Conservation (phyloP, 306 rosid genomes). For the Canavalia gladiata region DNA sequence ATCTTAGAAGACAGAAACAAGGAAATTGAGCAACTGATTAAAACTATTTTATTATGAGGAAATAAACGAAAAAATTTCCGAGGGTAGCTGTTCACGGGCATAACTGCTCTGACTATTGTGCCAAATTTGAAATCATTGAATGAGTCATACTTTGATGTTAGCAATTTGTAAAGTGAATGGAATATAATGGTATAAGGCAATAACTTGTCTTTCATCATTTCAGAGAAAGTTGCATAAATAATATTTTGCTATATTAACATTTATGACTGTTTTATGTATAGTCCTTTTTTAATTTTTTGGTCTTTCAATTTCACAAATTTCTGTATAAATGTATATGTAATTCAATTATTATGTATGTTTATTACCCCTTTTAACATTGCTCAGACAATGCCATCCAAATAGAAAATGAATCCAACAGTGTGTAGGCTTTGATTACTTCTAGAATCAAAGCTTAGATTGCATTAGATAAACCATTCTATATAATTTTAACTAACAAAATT, state of each 20-base stretch:
- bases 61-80: not conserved
- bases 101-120: conserved; percentile 26
- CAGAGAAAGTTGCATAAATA: not conserved
- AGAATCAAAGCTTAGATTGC: no score
- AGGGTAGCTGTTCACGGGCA: conserved; percentile 7
- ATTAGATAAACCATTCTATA: no score
- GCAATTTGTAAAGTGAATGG: conserved; percentile 15
- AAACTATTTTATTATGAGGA: not conserved
- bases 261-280: not conserved
- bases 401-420: no score
- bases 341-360: not conserved
- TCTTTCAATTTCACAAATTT: no score
- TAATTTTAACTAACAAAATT: no score
- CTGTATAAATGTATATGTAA: not conserved
- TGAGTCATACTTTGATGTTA: conserved; percentile 5
- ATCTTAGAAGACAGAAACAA: conserved; percentile 23
- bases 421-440: no score
- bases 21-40: not conserved
- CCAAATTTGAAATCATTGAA: conserved; percentile 39
- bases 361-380: not conserved
- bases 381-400: no score
- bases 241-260: not conserved
- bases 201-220: not conserved
- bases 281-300: no score
- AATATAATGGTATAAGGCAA: conserved; percentile 1